Conservation (phyloP, 352 stramenopile genomes). For the Aphanomyces stellatus region DNA sequence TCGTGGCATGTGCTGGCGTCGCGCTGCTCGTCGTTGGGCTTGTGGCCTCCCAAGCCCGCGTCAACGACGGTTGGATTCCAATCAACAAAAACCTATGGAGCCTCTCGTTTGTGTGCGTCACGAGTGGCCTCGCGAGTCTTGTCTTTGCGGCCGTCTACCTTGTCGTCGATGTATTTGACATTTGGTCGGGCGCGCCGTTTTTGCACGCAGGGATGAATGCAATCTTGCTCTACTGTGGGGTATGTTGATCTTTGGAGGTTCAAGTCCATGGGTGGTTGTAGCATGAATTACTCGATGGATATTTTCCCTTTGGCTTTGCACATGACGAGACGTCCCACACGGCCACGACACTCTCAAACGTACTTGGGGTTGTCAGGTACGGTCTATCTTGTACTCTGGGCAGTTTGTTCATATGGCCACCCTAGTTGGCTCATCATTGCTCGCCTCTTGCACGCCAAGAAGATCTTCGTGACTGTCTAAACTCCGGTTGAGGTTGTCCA, state of each 20-base stretch:
- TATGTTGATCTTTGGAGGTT: slow-evolving; percentile 20
- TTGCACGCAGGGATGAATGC: slow-evolving; percentile 56
- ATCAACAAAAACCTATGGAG: slow-evolving; percentile 87
- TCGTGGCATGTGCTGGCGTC: not conserved
- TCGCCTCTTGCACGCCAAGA: not conserved
- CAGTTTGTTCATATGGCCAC: not conserved
- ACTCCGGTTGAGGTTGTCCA: not conserved
- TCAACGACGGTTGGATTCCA: slow-evolving; percentile 37
- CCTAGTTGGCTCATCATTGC: slow-evolving; percentile 10
- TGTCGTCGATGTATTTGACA: slow-evolving; percentile 21
- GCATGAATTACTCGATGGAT: slow-evolving; percentile 18
- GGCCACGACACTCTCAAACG: not conserved
- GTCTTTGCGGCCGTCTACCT: slow-evolving; percentile 23
- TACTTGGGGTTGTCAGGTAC: not conserved
- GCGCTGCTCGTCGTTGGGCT: slow-evolving; percentile 12
- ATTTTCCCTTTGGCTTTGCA: slow-evolving; percentile 21
- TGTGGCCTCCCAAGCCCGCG: slow-evolving; percentile 14
- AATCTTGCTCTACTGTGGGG: slow-evolving; percentile 63
- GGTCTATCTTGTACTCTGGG: not conserved
- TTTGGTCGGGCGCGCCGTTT: slow-evolving; percentile 27
- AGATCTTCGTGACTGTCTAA: slow-evolving; percentile 7
- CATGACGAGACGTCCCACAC: not conserved
- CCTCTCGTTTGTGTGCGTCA: slow-evolving; percentile 49
- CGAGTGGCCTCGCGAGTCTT: slow-evolving; percentile 30
- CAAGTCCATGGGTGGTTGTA: not conserved